Base-by-base conservation (phyloP, 2,329 filamentous ascomycete species). In the Stagonosporopsis vannaccii region DNA sequence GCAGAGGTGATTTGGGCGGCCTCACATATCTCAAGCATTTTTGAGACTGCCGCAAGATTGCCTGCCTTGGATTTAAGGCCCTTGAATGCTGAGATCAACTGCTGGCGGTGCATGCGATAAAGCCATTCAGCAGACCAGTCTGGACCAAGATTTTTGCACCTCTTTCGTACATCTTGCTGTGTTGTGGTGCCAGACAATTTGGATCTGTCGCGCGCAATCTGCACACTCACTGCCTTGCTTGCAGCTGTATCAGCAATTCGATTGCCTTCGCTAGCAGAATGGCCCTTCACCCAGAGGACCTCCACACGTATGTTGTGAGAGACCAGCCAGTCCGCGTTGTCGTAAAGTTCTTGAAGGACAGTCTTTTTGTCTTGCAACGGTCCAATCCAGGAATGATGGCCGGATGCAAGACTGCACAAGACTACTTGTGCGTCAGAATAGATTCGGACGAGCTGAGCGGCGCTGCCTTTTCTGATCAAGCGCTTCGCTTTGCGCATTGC, bases 221-320 rank as follows among this genome's bases (percentile, higher is more conserved):
- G 40, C 23, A 5, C n/a, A 11, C 3, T 4, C 11, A 32, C 35
- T 4, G 45, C 52, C 11, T 22, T 2, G 15, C 4, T 3, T 3
- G 58, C 58, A 7, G 30, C 26, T 19, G 17, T 6, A 28, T 63
- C 63, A 26, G 61, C 61, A 0, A 36, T 7, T 1, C 17, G 4
- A 25, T 62, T 60, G 7, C 57, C 58, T 4, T 41, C 36, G 26
- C 59, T 59, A 2, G 20, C 11, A 0, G 12, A 1, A 15, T 65
- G 62, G 0, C 56, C 57, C n/a, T 63, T 65, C 4, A 63, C 60
- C 62, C 62, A 63, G 2, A 44, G 4, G 1, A 63, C n/a, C 22
- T 63, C 44, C 7, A 63, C 26, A 0, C 8, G 1, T 0, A 61
- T 44, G 1, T 44, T 40, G 0, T 26, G n/a, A 1, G 33, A 15